phyloP scores from a whole-genome alignment of 75 land plant genomes.

The Azolla pinnata region DNA sequence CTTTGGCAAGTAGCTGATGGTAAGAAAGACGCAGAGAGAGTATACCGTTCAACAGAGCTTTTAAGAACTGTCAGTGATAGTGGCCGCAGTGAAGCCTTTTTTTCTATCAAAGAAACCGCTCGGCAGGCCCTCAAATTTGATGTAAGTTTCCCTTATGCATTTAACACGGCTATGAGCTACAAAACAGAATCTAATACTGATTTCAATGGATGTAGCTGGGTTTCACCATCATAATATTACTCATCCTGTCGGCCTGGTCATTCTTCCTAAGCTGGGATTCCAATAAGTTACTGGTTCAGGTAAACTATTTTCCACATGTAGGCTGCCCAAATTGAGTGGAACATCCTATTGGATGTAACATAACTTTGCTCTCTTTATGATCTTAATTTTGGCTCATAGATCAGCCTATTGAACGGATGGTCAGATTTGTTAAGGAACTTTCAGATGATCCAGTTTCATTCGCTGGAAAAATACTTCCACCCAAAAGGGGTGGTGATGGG shows the following conservation, averaged over 20 bases:
- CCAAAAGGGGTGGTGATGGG: slow-evolving; percentile 8
- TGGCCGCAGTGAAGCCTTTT: slow-evolving; percentile 26
- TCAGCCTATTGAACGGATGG: slow-evolving; percentile 43
- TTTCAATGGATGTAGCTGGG: slow-evolving; percentile 17
- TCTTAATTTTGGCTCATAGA: background rate
- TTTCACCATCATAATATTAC: slow-evolving; percentile 19
- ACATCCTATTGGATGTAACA: no score
- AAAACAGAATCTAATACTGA: no score
- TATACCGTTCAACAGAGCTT: slow-evolving; percentile 24
- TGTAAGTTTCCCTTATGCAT: slow-evolving; percentile 16
- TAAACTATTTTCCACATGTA: no score
- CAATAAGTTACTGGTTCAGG: slow-evolving; percentile 30
- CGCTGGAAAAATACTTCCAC: slow-evolving; percentile 25
- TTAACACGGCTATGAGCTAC: no score
- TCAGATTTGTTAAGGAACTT: slow-evolving; percentile 37
- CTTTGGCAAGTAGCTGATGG: background rate
- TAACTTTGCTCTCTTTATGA: no score
- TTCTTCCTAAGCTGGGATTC: slow-evolving; percentile 37
- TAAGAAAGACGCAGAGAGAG: slow-evolving; percentile 10
- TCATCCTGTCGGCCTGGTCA: slow-evolving; percentile 31
- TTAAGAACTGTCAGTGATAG: slow-evolving; percentile 25
- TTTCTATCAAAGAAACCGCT: slow-evolving; percentile 13
- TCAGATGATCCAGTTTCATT: slow-evolving; percentile 40
- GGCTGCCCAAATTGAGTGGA: no score
- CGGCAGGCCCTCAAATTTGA: slow-evolving; percentile 13